Base-by-base conservation (phyloP, 306 rosid species). In the Quercus parvula region DNA sequence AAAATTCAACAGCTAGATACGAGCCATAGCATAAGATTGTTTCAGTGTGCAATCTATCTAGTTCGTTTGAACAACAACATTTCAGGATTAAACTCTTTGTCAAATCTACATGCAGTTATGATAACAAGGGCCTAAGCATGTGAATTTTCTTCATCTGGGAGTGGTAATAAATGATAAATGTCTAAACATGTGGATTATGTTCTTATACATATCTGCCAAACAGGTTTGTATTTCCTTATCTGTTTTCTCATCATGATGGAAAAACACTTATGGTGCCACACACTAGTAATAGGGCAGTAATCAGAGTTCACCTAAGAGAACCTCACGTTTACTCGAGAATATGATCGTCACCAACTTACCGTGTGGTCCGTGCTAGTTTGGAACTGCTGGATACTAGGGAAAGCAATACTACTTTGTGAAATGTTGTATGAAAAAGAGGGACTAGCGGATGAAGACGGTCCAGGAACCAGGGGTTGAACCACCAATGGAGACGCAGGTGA, bases 341-440 rank as follows among this genome's bases (percentile, higher is more conserved):
- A 61, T 0, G 55, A 81, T 61, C 22, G 85, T 84, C 81, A 87
- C 46, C 46, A 41, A 7, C 46, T 41, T 41, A 41, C 94, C 17
- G 18, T 24, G 24, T 24, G 24, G 24, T 24, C 24, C 24, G 24
- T n/a, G 77, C 52, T 80, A 33, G 91, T 71, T 71, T 83, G 90
- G 7, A 62, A 57, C 51, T 73, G 89, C 76, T 83, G 92, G 68
- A 73, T 82, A 56, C 68, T 75, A 20, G 91, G 54, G 79, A 85
- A 83, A 59, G 55, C 7, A 5, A 35, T 28, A 7, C 78, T 82
- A 74, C 79, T 71, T 5, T 76, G 89, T 14, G 92, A 61, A 83
- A 78, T 14, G 75, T 85, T 90, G 56, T 85, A 87, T 1, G 87
- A 88, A 80, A 88, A 90, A 1, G 90, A 77, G 64, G 88, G 88